Conservation (phyloP, 768 basidiomycete genomes). For the Myochromella boudieri region DNA sequence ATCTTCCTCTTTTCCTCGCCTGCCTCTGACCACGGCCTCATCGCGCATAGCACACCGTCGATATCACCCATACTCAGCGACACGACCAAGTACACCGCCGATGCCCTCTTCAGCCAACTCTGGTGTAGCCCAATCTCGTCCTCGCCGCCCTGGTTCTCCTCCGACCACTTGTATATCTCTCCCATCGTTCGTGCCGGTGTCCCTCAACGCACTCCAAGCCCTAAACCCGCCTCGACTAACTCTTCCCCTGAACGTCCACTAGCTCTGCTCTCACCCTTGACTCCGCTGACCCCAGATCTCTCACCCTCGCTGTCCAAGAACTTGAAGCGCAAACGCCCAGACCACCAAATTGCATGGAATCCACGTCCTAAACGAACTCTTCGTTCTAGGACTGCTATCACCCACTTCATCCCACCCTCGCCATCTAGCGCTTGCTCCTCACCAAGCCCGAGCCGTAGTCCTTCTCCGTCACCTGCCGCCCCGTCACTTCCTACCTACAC, state of each 20-base stretch:
- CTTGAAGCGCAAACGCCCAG: neutral
- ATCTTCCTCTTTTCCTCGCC: too few species aligned
- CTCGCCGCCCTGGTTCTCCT: neutral
- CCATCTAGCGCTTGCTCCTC: neutral
- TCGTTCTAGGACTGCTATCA: neutral
- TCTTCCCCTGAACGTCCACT: neutral
- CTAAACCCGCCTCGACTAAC: neutral
- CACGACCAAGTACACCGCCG: too few species aligned
- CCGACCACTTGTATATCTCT: constrained; percentile 13
- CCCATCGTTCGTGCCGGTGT: constrained; percentile 11
- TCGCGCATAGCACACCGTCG: too few species aligned
- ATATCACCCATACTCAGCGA: too few species aligned
- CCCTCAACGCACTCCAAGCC: neutral
- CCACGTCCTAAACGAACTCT: neutral
- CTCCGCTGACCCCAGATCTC: constrained; percentile 7
- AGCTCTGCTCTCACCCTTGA: constrained; percentile 12
- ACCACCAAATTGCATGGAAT: neutral
- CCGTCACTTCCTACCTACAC: constrained; percentile 22
- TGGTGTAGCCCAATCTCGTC: neutral
- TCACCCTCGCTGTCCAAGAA: neutral
- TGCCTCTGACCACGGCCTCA: too few species aligned
- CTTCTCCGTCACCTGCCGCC: neutral
- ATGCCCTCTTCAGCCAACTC: too few species aligned
- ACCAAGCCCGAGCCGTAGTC: neutral
- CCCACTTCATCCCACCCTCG: neutral